Evolutionary conservation across 306 rosid species (phyloP).

Genomic region (Biancaea sappan): DNA sequence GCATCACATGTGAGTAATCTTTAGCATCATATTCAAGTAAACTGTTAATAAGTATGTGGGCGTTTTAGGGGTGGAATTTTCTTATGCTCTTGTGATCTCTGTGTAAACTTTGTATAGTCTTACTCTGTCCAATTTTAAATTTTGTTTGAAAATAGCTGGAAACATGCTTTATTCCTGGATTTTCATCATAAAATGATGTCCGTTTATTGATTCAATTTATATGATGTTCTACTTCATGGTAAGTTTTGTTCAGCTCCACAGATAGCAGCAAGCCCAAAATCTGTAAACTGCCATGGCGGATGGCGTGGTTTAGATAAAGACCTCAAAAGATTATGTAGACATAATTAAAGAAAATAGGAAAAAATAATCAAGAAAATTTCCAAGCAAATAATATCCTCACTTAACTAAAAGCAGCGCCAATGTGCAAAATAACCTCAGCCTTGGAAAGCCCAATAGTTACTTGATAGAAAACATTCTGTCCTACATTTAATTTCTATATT

Average conservation of each 20-base stretch:
- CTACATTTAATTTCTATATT: too few species aligned
- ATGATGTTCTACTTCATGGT: neutral
- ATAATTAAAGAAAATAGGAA: too few species aligned
- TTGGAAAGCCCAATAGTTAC: too few species aligned
- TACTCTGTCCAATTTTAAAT: conserved; percentile 11
- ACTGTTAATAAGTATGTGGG: neutral
- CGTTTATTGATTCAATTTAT: conserved; percentile 12
- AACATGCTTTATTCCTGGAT: neutral
- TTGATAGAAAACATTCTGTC: too few species aligned
- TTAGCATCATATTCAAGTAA: conserved; percentile 9
- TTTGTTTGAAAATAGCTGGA: conserved; percentile 20
- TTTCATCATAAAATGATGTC: neutral
- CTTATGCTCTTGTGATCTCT: neutral
- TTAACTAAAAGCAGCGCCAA: too few species aligned
- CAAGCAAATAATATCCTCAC: too few species aligned
- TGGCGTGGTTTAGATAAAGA: too few species aligned
- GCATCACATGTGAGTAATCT: conserved; percentile 80
- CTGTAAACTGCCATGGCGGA: too few species aligned
- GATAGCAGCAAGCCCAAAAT: too few species aligned
- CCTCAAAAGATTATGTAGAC: too few species aligned
- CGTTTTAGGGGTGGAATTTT: neutral
- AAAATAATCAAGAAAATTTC: too few species aligned
- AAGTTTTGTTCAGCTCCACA: conserved; percentile 5
- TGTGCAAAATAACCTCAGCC: too few species aligned
- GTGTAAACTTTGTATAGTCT: neutral